Conservation (phyloP, 129 eudicot species). For the Pulicaria dysenterica region DNA sequence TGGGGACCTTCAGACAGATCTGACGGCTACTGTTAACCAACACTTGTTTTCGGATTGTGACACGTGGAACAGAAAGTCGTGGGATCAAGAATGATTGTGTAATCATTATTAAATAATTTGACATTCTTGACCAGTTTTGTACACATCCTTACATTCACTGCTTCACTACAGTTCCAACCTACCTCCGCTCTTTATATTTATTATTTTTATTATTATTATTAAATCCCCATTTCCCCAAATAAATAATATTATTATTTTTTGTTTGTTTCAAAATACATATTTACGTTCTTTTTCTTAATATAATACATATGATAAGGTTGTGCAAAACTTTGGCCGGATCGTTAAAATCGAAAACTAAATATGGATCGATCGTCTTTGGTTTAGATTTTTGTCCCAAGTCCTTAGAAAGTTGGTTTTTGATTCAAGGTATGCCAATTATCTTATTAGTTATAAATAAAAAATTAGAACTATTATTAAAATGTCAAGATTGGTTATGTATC, state of each 20-base stretch:
- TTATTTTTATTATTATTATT: no score
- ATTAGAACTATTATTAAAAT: no score
- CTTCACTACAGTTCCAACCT: conserved; percentile 37
- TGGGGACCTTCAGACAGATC: conserved; percentile 37
- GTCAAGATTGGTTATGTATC: no score
- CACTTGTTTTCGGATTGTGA: conserved; percentile 24
- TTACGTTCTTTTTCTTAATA: background rate
- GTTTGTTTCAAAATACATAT: background rate
- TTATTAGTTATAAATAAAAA: no score
- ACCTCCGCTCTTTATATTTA: conserved; percentile 18
- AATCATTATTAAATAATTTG: conserved; percentile 62
- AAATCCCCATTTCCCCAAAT: conserved; percentile 19
- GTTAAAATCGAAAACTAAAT: no score
- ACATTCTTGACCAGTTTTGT: conserved; percentile 52
- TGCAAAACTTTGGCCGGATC: no score
- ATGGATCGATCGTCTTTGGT: no score
- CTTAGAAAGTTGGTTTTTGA: no score
- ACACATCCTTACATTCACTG: conserved; percentile 35
- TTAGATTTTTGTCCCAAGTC: no score
- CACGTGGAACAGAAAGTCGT: conserved; percentile 32
- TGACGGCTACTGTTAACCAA: conserved; percentile 31
- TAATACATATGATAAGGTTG: background rate
- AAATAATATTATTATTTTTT: background rate
- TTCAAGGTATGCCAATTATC: no score
- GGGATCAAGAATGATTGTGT: conserved; percentile 47